Evolutionary conservation across 257 asterid species (phyloP).

Genomic region (Nicotiana attenuata): DNA sequence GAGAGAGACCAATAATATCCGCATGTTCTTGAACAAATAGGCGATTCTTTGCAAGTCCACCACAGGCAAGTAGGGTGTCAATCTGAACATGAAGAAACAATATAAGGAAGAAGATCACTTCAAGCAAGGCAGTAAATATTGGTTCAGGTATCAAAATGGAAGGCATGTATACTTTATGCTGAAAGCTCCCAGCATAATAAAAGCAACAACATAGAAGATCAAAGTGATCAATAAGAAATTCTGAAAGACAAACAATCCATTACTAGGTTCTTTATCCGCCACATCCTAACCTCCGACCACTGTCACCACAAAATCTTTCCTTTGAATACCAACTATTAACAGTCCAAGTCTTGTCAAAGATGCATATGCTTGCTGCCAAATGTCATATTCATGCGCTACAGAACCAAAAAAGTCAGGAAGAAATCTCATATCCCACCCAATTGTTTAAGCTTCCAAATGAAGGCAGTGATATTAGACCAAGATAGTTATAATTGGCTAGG

Average conservation of each 20-base stretch:
- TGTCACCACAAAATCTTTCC: neutral
- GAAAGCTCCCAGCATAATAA: neutral
- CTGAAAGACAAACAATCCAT: neutral
- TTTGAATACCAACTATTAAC: neutral
- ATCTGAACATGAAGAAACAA: conserved; percentile 42
- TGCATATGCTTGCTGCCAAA: neutral
- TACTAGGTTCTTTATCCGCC: neutral
- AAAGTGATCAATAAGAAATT: neutral
- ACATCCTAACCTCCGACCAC: neutral
- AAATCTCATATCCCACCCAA: neutral
- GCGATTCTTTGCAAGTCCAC: conserved; percentile 81
- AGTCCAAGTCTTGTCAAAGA: neutral
- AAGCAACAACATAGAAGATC: neutral
- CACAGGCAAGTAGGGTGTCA: conserved; percentile 90
- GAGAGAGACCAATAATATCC: conserved; percentile 65
- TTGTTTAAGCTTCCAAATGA: neutral
- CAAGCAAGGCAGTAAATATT: neutral
- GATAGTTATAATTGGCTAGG: neutral
- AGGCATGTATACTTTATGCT: neutral
- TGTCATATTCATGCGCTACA: neutral
- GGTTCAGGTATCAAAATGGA: neutral
- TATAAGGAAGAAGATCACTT: conserved; percentile 6
- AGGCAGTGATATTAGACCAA: neutral
- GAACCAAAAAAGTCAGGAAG: neutral
- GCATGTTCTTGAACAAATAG: conserved; percentile 92